A percentile compares a stretch with the other conserved stretches of the same genome.
Conservation (phyloP, 2,329 filamentous ascomycete genomes). For the Cercospora zeae-maydis region DNA sequence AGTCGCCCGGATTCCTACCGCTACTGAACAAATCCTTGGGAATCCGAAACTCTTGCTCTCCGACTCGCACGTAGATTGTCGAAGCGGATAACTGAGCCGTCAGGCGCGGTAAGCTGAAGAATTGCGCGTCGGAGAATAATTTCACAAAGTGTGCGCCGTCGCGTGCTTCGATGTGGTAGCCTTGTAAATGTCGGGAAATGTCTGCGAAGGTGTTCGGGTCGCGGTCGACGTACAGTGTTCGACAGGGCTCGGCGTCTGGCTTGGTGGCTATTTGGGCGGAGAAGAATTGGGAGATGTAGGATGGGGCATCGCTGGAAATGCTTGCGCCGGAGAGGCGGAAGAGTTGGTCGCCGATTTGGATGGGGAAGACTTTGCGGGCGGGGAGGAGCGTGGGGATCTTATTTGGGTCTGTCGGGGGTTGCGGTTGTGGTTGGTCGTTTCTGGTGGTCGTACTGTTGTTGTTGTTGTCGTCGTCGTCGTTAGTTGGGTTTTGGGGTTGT, state of each 20-base stretch:
- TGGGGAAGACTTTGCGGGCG: slow-evolving; percentile 67
- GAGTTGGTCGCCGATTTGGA: slow-evolving; percentile 66
- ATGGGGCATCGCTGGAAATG: slow-evolving; percentile 64
- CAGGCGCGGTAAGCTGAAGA: slow-evolving; percentile 83
- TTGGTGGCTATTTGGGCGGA: slow-evolving; percentile 70
- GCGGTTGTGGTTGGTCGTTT: slow-evolving; percentile 4
- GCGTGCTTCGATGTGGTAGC: slow-evolving; percentile 78
- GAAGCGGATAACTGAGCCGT: slow-evolving; percentile 89
- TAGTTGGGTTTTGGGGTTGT: neutral
- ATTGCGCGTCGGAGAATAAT: slow-evolving; percentile 90
- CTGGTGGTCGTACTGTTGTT: no score
- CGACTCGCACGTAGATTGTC: slow-evolving; percentile 88
- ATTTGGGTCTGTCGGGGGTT: slow-evolving; percentile 20
- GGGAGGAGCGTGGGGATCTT: slow-evolving; percentile 54
- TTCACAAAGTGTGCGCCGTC: slow-evolving; percentile 87
- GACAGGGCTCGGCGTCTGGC: slow-evolving; percentile 57
- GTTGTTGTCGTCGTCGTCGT: no score
- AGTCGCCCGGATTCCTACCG: slow-evolving; percentile 82
- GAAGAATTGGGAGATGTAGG: slow-evolving; percentile 95
- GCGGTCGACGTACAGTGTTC: slow-evolving; percentile 90
- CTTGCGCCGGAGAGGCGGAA: slow-evolving; percentile 67
- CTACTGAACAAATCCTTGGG: slow-evolving; percentile 80
- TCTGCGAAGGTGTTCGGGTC: slow-evolving; percentile 86
- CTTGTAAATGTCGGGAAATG: slow-evolving; percentile 85
- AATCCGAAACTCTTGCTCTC: slow-evolving; percentile 81